These are phyloP conservation scores for Geosmithia putterillii DNA, from an alignment of 2,329 filamentous ascomycete genomes.

Conservation along the genomic window DNA sequence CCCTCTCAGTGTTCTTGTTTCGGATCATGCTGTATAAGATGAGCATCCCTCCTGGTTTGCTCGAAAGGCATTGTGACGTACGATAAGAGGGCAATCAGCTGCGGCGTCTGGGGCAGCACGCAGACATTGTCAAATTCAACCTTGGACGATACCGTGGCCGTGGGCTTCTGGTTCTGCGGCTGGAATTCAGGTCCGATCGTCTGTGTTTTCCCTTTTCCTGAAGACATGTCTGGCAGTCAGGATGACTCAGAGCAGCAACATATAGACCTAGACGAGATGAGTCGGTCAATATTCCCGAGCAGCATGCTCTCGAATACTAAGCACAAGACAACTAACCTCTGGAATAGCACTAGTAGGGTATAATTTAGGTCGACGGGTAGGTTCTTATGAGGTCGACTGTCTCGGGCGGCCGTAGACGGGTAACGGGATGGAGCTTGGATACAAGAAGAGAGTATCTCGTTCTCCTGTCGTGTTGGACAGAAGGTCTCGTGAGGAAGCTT, in stretches of 20 bases:
- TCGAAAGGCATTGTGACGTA: conserved; percentile 39
- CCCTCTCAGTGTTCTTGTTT: conserved; percentile 77
- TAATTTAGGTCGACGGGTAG: not conserved
- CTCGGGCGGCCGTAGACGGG: too few relatives aligned
- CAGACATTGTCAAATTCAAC: conserved; percentile 79
- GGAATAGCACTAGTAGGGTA: not conserved
- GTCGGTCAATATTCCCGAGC: not conserved
- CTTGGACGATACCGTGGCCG: conserved; percentile 75
- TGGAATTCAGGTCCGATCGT: conserved; percentile 73
- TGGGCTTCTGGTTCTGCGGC: conserved; percentile 65
- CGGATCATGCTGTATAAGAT: conserved; percentile 71
- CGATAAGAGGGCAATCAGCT: conserved; percentile 95
- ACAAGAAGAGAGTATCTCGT: too few relatives aligned
- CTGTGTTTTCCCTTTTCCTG: conserved; percentile 2
- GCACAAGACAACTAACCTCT: not conserved
- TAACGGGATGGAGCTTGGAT: too few relatives aligned
- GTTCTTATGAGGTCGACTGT: not conserved
- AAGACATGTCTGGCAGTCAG: conserved; percentile 1
- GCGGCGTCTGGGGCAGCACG: conserved; percentile 82
- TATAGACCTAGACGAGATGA: not conserved
- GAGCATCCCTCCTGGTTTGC: conserved; percentile 2
- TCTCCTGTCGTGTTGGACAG: too few relatives aligned
- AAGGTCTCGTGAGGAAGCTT: too few relatives aligned
- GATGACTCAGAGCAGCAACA: not conserved
- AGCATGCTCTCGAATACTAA: not conserved